These are phyloP conservation scores for Tolypocladium album DNA, from an alignment of 2,329 filamentous ascomycete species.

Conservation along the genomic window DNA sequence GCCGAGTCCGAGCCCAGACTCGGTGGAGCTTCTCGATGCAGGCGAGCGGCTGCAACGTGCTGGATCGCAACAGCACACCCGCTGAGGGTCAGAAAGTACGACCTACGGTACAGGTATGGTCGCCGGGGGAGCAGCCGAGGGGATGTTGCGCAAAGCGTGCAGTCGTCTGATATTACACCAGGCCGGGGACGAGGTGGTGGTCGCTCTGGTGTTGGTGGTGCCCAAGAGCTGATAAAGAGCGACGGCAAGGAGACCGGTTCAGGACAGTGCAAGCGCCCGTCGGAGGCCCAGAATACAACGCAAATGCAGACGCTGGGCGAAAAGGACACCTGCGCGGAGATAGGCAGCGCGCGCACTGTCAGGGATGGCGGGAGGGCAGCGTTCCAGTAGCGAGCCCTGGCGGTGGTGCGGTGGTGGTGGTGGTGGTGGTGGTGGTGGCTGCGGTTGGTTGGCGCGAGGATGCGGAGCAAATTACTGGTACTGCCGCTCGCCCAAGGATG, in stretches of 20 bases:
- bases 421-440: neutral
- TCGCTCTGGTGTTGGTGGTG: neutral
- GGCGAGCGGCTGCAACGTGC: neutral
- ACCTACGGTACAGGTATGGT: neutral
- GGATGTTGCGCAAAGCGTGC: neutral
- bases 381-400: slow-evolving; percentile 1
- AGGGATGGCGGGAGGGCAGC: slow-evolving; percentile 2
- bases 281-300: neutral
- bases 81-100: neutral
- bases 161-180: neutral
- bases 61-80: neutral
- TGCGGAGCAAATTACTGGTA: neutral
- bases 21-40: neutral
- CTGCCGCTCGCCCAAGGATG: neutral
- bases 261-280: slow-evolving; percentile 3
- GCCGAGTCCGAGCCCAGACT: neutral
- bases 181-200: neutral
- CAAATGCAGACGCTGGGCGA: neutral
- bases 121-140: neutral
- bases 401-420: slow-evolving; percentile 1
- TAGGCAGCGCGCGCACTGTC: neutral
- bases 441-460: slow-evolving; percentile 1
- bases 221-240: neutral
- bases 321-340: neutral
- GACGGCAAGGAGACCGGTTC: neutral